Base-by-base conservation (phyloP, 2,329 filamentous ascomycete species). In the Cladosporium colombiae region DNA sequence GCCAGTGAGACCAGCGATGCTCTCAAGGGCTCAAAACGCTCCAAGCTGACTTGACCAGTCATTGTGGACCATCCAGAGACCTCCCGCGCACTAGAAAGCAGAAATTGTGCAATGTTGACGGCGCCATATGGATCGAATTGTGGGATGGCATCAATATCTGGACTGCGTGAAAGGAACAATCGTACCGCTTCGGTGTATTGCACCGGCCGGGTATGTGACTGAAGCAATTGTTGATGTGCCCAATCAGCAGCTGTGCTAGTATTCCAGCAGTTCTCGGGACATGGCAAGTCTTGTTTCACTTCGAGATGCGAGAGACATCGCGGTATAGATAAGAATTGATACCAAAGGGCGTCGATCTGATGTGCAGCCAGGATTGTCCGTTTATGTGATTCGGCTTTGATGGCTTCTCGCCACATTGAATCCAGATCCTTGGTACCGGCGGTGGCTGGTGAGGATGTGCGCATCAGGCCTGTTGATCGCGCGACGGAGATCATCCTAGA, bases 221-320 rank as follows among this genome's bases (percentile, higher is more conserved):
- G 18, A 21, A 44, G 33, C 14, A 79, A 64, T 65, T 73, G 70
- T 14, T 71, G 70, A 65, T 79, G 76, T 13, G 77, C 76, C 70
- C 78, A 76, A 35, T 78, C 74, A 1, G 72, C 73, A 10, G 79
- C 72, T 1, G 79, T 77, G 1, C 74, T 65, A 1, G 80, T 78
- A 2, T 62, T 67, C 80, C 80, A 82, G 62, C 74, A 73, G 16
- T 74, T 73, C 55, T 75, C 73, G 0, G 78, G 75, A 57, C 78
- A 81, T 1, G 80, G 80, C 4, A 82, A 71, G 18, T 80, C 76
- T 62, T 81, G 78, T 66, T 81, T 82, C 67, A 82, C 77, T 70
- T 82, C 80, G 3, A 81, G 71, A 52, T 82, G 75, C 0, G 78
- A 79, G 16, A 79, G 68, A 8, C 70, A 72, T 5, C 77, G 74